Conservation (phyloP, 345 rosid species). For the Euclidium syriacum region DNA sequence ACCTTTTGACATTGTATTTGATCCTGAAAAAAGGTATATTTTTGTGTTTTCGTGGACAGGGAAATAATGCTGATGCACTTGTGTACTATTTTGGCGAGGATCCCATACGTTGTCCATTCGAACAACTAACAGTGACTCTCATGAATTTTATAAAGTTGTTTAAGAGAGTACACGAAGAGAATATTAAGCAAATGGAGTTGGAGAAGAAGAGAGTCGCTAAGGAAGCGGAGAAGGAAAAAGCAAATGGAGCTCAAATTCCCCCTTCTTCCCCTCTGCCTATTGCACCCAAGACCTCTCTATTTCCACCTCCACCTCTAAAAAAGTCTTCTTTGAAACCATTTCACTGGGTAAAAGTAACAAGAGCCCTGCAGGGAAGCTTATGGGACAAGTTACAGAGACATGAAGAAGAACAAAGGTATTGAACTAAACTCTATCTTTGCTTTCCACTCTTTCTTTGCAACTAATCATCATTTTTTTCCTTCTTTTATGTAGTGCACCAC, state of each 20-base stretch:
- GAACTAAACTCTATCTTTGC: conserved; percentile 6
- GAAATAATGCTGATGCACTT: conserved; percentile 97
- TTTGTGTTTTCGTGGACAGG: conserved; percentile 43
- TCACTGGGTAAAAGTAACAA: conserved; percentile 97
- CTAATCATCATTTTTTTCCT: background rate
- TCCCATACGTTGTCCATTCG: conserved; percentile 92
- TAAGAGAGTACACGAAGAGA: conserved; percentile 93
- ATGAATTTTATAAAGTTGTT: conserved; percentile 80
- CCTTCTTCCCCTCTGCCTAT: conserved; percentile 20
- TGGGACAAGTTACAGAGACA: conserved; percentile 96
- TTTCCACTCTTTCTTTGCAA: background rate
- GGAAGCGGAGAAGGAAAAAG: conserved; percentile 87
- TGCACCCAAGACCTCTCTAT: conserved; percentile 19
- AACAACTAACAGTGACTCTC: conserved; percentile 91
- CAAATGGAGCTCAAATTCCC: conserved; percentile 18
- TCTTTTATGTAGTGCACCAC: conserved; percentile 46
- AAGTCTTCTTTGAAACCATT: conserved; percentile 97
- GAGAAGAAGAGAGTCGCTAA: conserved; percentile 89
- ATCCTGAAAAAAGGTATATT: background rate
- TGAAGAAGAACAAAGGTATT: conserved; percentile 79
- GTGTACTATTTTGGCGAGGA: conserved; percentile 94
- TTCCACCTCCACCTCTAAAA: conserved; percentile 31
- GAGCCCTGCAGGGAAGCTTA: conserved; percentile 96
- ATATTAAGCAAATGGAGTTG: conserved; percentile 75
- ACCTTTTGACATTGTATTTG: background rate